Evolutionary conservation across 352 stramenopile genomes (phyloP), one percentile per base, ranked within the genome.

Genomic region (Phytophthora boehmeriae): DNA sequence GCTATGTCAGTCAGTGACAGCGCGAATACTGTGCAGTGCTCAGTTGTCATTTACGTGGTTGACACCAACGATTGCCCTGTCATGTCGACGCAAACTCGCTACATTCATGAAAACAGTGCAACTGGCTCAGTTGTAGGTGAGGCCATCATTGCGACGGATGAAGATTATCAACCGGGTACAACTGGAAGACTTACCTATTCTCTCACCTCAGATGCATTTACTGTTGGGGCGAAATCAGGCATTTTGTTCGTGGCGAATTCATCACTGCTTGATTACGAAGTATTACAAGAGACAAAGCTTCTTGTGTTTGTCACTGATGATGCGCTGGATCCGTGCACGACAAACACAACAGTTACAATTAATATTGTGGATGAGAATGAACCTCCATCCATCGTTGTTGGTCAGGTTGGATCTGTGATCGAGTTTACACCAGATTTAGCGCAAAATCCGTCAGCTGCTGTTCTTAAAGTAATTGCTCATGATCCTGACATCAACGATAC

Each of bases 21-120:
- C 4, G 36, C 48, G 4, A 80, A 84, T 20, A 47, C 17, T 16
- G 57, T 75, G 4, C 42, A 54, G 9, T 89, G 76, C 28, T 36
- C 46, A 0, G 17, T 81, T 9, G 32, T 32, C 2, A 61, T 86
- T 10, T 52, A 72, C 36, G 23, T 89, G 16, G 11, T 68, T 17
- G 76, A 89, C 30, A 61, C 64, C 0, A 89, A 89, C 38, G 79
- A 89, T 52, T 89, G 79, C 20, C 79, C 79, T 4, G 25, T 54
- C 10, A 60, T 89, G 28, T 43, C 27, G 8, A 49, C 14, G 0
- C 68, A 80, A 45, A 62, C 50, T 2, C 53, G 76, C 1, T 69
- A 47, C 17, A 59, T 86, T 0, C 27, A 57, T 0, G 79, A 89
- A 48, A 89, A 89, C n/a, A 83, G 66, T 53, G 17, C 25, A 1